These are phyloP conservation scores for Drechslera avenae DNA, from an alignment of 2,329 filamentous ascomycete species.

Conservation along the genomic window DNA sequence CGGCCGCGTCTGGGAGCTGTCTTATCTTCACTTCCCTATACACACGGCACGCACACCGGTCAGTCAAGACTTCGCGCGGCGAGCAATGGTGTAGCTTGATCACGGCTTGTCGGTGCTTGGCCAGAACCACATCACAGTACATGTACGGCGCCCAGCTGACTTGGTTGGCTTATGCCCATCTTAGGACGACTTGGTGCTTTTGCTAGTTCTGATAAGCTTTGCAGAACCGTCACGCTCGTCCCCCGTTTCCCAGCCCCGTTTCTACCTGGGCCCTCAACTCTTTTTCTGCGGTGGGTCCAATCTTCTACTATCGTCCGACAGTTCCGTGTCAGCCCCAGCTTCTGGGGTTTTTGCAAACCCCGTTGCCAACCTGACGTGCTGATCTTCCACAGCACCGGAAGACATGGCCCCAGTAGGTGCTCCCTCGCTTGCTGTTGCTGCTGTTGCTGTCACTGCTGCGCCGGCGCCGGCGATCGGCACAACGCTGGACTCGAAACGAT, in stretches of 20 bases:
- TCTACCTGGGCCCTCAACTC: background rate
- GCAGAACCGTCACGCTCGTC: background rate
- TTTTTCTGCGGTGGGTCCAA: background rate
- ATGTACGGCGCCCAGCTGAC: background rate
- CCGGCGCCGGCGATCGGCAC: no score
- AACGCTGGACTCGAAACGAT: conserved; percentile 19
- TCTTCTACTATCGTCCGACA: conserved; percentile 1
- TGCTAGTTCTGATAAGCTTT: conserved; percentile 5
- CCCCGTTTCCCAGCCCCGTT: background rate
- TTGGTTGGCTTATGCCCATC: background rate
- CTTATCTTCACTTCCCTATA: no score
- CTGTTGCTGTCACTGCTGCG: no score
- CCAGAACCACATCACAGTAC: background rate
- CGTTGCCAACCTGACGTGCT: background rate
- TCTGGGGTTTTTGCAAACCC: conserved; percentile 1
- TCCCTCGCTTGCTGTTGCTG: background rate
- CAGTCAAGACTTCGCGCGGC: background rate
- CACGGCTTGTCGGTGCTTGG: background rate
- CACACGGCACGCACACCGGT: background rate
- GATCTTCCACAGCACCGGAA: background rate
- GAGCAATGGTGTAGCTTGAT: background rate
- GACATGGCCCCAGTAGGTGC: background rate
- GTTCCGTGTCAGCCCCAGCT: conserved; percentile 4
- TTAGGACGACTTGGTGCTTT: background rate
- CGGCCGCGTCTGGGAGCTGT: background rate